Evolutionary conservation across 2,329 filamentous ascomycete species (phyloP), one percentile per base, ranked within the genome.

Genomic region (Apiospora rasikravindrae): DNA sequence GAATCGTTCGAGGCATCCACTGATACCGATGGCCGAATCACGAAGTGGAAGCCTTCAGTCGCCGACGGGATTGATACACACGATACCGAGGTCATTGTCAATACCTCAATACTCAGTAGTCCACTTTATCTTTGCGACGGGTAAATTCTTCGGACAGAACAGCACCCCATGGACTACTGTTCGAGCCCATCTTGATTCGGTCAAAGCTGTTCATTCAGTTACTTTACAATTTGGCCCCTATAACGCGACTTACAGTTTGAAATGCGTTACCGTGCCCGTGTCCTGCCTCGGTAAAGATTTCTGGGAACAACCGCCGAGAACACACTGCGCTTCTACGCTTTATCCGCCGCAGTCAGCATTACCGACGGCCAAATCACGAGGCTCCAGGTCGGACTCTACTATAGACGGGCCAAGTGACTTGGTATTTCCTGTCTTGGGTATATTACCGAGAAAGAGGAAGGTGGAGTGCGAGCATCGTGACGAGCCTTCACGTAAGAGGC

Each of bases 21-120:
- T 51, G n/a, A 51, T 51, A 8, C 49, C 49, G 49, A 51, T 51
- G n/a, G 49, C n/a, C n/a, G n/a, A 51, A 51, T 51, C 49, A 51
- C 11, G 49, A 51, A 51, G 49, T 51, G 49, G 49, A 13, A 51
- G 11, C 49, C 49, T 51, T 51, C 13, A 51, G 49, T 51, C 49
- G 49, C 49, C 49, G n/a, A 7, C 49, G 49, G 49, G 11, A 51
- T 13, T 51, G n/a, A 8, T 26, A 51, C 13, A 44, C 42, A 44
- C 42, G 16, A 44, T 44, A 44, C 42, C 42, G 42, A 14, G 16
- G 42, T 44, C 42, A 44, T 14, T 44, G 11, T 44, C 2, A 44
- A 44, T 44, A 44, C 42, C 11, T 44, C 42, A 44, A 14, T 53
- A 53, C 49, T 53, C n/a, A 53, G n/a, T 14, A 13, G 49, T 53